Percentiles rank a stretch among this genome's conserved stretches.
Evolutionary conservation across 345 rosid species (phyloP).

Genomic region (Firmiana major): DNA sequence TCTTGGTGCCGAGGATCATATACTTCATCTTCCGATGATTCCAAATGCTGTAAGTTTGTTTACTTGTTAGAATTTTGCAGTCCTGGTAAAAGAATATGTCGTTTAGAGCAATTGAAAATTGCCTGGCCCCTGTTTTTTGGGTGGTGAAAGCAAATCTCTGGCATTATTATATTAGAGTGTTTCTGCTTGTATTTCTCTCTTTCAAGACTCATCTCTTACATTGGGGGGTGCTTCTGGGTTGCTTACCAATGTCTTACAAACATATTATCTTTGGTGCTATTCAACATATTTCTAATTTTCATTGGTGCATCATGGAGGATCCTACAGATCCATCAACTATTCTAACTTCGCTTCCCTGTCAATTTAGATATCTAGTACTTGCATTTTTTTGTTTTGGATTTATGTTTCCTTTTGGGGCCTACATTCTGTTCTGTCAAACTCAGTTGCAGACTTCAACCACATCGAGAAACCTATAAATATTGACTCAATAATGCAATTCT

Average conservation of each 20-base stretch:
- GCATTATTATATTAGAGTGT: not conserved
- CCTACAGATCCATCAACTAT: not conserved
- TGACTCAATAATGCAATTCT: not conserved
- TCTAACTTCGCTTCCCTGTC: not conserved
- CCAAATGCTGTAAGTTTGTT: slow-evolving; percentile 74
- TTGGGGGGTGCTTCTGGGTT: not conserved
- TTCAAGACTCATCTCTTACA: not conserved
- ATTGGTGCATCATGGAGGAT: not conserved
- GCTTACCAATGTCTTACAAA: not conserved
- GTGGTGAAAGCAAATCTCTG: not conserved
- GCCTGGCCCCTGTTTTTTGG: not conserved
- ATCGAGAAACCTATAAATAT: not conserved
- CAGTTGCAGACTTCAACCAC: not conserved
- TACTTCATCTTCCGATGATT: slow-evolving; percentile 61
- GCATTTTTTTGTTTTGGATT: not conserved
- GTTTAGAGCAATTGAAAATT: not conserved
- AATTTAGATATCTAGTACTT: not conserved
- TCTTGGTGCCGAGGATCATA: slow-evolving; percentile 64
- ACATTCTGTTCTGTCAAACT: not conserved
- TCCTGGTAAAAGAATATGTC: not conserved
- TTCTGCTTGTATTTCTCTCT: not conserved
- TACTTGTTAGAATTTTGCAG: not conserved
- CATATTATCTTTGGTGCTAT: not conserved
- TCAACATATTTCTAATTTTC: not conserved
- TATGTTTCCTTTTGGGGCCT: slow-evolving; percentile 5